Evolutionary conservation across 2,329 filamentous ascomycete species (phyloP), one percentile per base, ranked within the genome.

Genomic region (Tolypocladium capitatum): DNA sequence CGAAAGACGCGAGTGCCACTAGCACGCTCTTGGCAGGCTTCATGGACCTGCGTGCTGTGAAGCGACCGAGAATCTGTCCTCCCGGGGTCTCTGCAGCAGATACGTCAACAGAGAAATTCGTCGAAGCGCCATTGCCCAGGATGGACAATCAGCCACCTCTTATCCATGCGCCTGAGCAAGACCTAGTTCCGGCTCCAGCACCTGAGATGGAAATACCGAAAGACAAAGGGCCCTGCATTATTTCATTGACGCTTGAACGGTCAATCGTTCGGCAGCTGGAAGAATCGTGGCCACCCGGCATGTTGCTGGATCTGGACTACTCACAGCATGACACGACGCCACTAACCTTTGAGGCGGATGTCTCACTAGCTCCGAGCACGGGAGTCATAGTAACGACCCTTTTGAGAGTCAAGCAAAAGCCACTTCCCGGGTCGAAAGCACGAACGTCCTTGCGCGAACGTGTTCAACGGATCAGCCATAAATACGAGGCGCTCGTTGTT

Each of bases 311-410:
- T 52, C 71, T 81, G 44, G 78, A 84, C 53, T 81, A 78, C 49
- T 62, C 62, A 5, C 58, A 59, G 6, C 62, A 68, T 52, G 64
- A 68, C 41, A 61, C 57, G 16, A 5, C 68, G 0, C 53, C 65
- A 0, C 61, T 75, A 1, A 64, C 65, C 1, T 65, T 69, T 6
- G 84, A 88, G 60, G 83, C 86, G 3, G 89, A 95, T 56, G 63
- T 95, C 3, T 75, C 84, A 1, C 56, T 90, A 5, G 86, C 86
- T 0, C 80, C 86, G 0, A 71, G 69, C 0, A 79, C 76, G 0
- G 88, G 85, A 0, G 66, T 94, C 3, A 62, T 94, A 1, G 58
- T 85, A 20, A 86, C 86, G 1, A 85, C 78, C 0, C 67, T 90
- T 5, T 78, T 90, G 51, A 80, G 83, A 53, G 72, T 84, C 27